Base-by-base conservation (phyloP, 176 grass and related monocot species). In the Coix lacrymajobi region DNA sequence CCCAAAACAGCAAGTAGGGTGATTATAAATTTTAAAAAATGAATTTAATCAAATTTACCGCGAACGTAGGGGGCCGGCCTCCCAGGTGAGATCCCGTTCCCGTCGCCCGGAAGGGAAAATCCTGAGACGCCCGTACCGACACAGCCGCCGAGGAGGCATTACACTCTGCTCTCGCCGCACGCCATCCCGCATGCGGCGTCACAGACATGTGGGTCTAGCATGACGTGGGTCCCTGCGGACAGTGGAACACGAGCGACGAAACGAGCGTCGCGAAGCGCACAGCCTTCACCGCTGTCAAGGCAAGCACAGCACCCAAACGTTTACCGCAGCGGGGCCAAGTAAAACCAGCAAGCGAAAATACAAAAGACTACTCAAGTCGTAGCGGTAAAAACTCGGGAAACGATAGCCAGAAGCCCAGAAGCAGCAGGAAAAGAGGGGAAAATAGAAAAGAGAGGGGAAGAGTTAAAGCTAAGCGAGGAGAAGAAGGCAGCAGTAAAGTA, bases 391-490 rank as follows among this genome's bases (percentile, higher is more conserved):
- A 79, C 57, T 73, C n/a, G 56, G 73, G 56, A 64, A 78, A 58
- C 65, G 32, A 75, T 12, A 62, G 49, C n/a, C 30, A 78, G 16
- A 62, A 3, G 5, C 5, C n/a, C 30, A 78, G 16, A 62, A 3
- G 5, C 5, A 31, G 41, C 52, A 16, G 3, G 13, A 34, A 46
- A 46, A 58, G n/a, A 8, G 2, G 0, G 3, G 13, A 24, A 69
- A 69, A 44, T 14, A 28, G 14, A 63, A 71, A 43, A 19, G 19
- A 43, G 14, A 54, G 41, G 52, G 62, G 57, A 73, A 66, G 73
- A 85, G 83, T 82, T 82, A 77, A 76, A 92, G 85, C 83, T 67
- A 85, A 85, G 74, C 69, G 66, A 78, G 69, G 43, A 28, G 83
- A 10, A 43, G 74, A n/a, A 12, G 33, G 74, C 10, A 51, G 85